Conservation (phyloP, 768 basidiomycete species). For the Mycena olivaceomarginata region DNA sequence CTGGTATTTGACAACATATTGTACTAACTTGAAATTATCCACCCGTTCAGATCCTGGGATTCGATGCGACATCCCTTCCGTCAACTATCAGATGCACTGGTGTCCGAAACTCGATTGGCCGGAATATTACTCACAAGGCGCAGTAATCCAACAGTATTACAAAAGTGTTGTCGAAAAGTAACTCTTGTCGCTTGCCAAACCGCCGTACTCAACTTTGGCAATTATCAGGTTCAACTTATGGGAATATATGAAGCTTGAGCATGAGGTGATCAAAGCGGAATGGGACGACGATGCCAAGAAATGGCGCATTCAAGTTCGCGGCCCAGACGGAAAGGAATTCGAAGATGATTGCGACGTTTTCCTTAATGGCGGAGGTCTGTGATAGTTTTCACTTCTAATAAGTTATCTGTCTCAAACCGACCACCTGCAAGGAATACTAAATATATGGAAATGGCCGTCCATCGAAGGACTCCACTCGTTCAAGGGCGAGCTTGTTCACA, state of each 20-base stretch:
- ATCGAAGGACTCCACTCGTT: slow-evolving; percentile 68
- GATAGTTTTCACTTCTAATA: background rate
- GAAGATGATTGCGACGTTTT: slow-evolving; percentile 48
- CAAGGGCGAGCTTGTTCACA: slow-evolving; percentile 70
- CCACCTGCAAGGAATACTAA: slow-evolving; percentile 41
- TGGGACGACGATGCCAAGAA: slow-evolving; percentile 62
- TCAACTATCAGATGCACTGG: slow-evolving; percentile 52
- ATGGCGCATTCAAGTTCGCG: slow-evolving; percentile 63
- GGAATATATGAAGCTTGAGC: slow-evolving; percentile 63
- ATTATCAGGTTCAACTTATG: slow-evolving; percentile 53
- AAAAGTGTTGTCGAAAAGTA: slow-evolving; percentile 64
- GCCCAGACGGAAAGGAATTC: slow-evolving; percentile 48
- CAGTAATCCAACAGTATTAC: slow-evolving; percentile 68
- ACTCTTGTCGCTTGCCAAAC: background rate
- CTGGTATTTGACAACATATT: background rate
- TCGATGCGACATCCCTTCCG: slow-evolving; percentile 68
- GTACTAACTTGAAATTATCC: background rate
- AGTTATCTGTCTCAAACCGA: background rate
- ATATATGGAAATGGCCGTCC: slow-evolving; percentile 70
- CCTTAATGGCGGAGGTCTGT: slow-evolving; percentile 49
- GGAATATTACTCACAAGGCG: slow-evolving; percentile 65
- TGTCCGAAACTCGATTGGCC: slow-evolving; percentile 64
- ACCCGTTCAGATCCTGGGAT: slow-evolving; percentile 53
- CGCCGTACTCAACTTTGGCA: slow-evolving; percentile 2
- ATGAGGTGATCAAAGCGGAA: slow-evolving; percentile 64